Conservation (phyloP, 495 filamentous ascomycete genomes). For the Penicillium bovifimosum region DNA sequence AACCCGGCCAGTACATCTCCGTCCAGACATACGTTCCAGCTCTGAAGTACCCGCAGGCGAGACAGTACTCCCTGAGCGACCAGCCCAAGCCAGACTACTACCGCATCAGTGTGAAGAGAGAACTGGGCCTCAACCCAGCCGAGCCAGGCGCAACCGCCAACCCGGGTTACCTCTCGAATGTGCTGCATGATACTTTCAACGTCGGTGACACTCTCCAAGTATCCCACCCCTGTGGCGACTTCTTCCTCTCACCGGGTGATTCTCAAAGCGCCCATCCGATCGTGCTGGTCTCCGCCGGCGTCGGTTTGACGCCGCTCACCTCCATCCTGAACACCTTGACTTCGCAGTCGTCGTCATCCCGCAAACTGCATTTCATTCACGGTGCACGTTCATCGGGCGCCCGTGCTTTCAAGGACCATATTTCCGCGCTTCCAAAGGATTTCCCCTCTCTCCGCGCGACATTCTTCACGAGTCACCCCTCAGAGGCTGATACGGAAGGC, state of each 20-base stretch:
- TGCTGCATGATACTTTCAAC: conserved; percentile 56
- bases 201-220: conserved; percentile 57
- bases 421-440: conserved; percentile 38
- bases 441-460: conserved; percentile 35
- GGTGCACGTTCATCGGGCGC: conserved; percentile 43
- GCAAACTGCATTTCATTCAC: conserved; percentile 59
- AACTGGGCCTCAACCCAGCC: conserved; percentile 43
- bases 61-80: conserved; percentile 71
- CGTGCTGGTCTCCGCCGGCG: conserved; percentile 66
- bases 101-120: conserved; percentile 67
- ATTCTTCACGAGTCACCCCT: conserved; percentile 36
- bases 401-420: conserved; percentile 43
- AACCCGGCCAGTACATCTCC: conserved; percentile 67
- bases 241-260: conserved; percentile 48
- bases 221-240: conserved; percentile 65
- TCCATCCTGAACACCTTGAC: conserved; percentile 59
- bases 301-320: conserved; percentile 63
- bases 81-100: conserved; percentile 53
- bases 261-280: conserved; percentile 35
- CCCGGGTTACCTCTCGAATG: conserved; percentile 65
- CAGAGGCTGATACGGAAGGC: conserved; percentile 44
- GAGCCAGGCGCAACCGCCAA: conserved; percentile 39
- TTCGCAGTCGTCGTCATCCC: conserved; percentile 26
- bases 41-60: conserved; percentile 54
- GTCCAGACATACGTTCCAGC: conserved; percentile 53